These are phyloP conservation scores for Scedosporium aurantiacum DNA, from an alignment of 2,329 filamentous ascomycete genomes.

Conservation along the genomic window DNA sequence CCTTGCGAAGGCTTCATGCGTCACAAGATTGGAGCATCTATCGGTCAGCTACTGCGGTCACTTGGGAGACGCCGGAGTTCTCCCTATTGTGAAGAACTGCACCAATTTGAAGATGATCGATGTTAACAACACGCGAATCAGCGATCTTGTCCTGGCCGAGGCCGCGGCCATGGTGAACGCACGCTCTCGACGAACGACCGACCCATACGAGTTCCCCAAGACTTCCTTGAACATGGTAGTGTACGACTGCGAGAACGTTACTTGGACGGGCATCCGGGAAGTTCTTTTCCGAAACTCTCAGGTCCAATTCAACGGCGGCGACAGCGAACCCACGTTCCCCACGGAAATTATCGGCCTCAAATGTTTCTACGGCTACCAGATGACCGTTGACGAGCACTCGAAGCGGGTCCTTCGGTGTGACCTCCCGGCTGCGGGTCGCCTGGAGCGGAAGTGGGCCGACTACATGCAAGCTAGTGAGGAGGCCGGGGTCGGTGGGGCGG, in stretches of 20 bases:
- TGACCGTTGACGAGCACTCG: conserved; percentile 86
- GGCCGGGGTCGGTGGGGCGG: conserved; percentile 56
- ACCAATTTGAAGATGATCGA: conserved; percentile 59
- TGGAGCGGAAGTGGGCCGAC: conserved; percentile 86
- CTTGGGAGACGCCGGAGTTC: conserved; percentile 71
- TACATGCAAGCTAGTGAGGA: conserved; percentile 92
- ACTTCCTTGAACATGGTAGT: conserved; percentile 66
- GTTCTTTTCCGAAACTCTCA: conserved; percentile 78
- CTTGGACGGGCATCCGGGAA: conserved; percentile 84
- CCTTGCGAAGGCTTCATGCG: conserved; percentile 67
- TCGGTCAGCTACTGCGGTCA: conserved; percentile 85
- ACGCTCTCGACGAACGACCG: conserved; percentile 39
- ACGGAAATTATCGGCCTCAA: conserved; percentile 76
- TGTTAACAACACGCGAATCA: conserved; percentile 88
- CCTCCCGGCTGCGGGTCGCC: conserved; percentile 58
- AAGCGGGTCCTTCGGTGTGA: conserved; percentile 75
- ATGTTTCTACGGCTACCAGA: conserved; percentile 92
- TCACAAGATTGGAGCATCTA: conserved; percentile 60
- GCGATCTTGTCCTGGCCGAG: conserved; percentile 75
- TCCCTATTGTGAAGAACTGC: conserved; percentile 71
- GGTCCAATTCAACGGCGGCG: conserved; percentile 39
- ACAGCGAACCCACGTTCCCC: conserved; percentile 45
- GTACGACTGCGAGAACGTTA: conserved; percentile 86
- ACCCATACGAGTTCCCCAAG: conserved; percentile 30
- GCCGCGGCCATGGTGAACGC: conserved; percentile 68